Evolutionary conservation across 1,139 yeast genomes (phyloP).

Genomic region (Groenewaldozyma sp.): DNA sequence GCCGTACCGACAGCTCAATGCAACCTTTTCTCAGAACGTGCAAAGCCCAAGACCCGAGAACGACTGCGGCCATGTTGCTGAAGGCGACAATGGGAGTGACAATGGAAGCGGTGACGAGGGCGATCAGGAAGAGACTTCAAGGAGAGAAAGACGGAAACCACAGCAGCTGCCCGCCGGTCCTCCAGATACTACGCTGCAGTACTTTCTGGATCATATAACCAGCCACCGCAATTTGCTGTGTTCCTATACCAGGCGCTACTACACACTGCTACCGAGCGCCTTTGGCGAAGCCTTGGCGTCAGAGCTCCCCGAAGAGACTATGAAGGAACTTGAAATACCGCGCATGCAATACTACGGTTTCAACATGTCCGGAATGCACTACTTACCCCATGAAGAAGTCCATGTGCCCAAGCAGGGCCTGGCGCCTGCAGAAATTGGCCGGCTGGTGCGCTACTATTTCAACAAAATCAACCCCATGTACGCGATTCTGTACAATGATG

Average conservation of each 20-base stretch:
- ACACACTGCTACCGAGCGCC: slow-evolving; percentile 40
- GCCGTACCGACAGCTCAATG: background rate
- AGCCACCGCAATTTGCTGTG: too few species aligned
- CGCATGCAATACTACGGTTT: slow-evolving; percentile 56
- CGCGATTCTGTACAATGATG: slow-evolving; percentile 47
- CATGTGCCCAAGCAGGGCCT: slow-evolving; percentile 12
- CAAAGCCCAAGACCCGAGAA: background rate
- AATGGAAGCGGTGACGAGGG: background rate
- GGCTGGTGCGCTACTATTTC: slow-evolving; percentile 38
- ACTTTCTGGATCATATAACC: background rate
- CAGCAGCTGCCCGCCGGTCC: background rate
- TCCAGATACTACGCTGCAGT: background rate
- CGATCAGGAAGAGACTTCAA: background rate
- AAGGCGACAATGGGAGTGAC: background rate
- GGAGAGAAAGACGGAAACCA: background rate
- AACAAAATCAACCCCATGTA: slow-evolving; percentile 45
- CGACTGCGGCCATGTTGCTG: background rate
- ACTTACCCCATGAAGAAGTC: slow-evolving; percentile 23
- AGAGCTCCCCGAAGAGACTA: slow-evolving; percentile 34
- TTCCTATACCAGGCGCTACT: background rate
- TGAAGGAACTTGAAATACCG: slow-evolving; percentile 39
- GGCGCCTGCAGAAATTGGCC: slow-evolving; percentile 26
- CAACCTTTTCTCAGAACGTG: background rate
- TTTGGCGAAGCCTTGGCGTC: slow-evolving; percentile 36
- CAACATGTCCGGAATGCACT: slow-evolving; percentile 55